Base-by-base conservation (phyloP, 495 filamentous ascomycete genomes). In the Haplographium delicatum region DNA sequence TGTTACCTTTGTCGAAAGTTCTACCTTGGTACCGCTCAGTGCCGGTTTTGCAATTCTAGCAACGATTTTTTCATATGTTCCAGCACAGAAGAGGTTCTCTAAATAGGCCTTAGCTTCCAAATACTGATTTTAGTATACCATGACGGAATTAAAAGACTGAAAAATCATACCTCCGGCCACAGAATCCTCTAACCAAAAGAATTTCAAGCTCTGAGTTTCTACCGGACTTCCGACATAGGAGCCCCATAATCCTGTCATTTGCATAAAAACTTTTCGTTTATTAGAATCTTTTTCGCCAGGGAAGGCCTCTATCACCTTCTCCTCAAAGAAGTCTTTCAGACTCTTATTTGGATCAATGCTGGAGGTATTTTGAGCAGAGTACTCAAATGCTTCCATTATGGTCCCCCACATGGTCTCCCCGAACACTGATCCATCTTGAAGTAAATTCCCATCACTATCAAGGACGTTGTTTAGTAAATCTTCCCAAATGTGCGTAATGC, bases 151-250 rank as follows among this genome's bases (percentile, higher is more conserved):
- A 19, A 39, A 39, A 39, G 18, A 19, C 7, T 33, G 16, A 16
- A 13, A 24, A 40, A 23, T 73, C 81, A 63, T 65, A 87, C 88
- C 84, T 40, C 90, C 91, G 60, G 94, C 91, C 59, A 96, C 83
- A 51, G 85, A 90, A 68, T 96, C 89, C 66, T 98, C 93, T n/a
- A 98, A 62, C 75, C 84, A 91, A 59, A 96, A 94, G 68, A 89
- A 95, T 62, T 85, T 93, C 47, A 98, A 62, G 65, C 89, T 95
- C 60, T 98, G 93, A 35, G 64, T 78, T 47, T 77, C 72, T 35
- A 95, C 74, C 15, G 80, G 74, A 38, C 85, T 88, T 8, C 93
- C 93, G 18, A 96, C 84, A 65, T 93, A 95, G 3, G 82, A 79
- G 2, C 91, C 91, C 93, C 93, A 98, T 44, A 88, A 72, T 46